phyloP scores from a whole-genome alignment of 345 rosid genomes.

The thale cress (Arabidopsis thaliana) region DNA sequence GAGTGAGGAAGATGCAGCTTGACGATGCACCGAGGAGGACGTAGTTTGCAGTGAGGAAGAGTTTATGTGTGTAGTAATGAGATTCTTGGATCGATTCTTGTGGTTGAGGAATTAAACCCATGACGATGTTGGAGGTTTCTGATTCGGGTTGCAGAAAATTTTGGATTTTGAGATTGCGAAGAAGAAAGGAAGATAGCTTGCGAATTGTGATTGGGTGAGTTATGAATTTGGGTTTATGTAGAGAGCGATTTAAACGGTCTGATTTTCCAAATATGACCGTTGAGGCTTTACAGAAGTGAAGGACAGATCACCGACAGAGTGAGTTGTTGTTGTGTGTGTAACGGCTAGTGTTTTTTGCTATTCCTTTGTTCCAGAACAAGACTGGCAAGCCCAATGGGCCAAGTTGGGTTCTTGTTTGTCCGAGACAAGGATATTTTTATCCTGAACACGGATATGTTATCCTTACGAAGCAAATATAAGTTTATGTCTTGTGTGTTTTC shows the following conservation, averaged over 20 bases:
- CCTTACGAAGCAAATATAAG: neutral
- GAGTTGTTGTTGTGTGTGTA: slow-evolving; percentile 11
- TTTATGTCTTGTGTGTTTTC: neutral
- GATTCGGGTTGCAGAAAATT: slow-evolving; percentile 16
- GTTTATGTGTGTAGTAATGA: slow-evolving; percentile 65
- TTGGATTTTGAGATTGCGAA: slow-evolving; percentile 36
- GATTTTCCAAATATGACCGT: slow-evolving; percentile 43
- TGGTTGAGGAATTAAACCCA: slow-evolving; percentile 45
- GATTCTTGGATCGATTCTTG: slow-evolving; percentile 45
- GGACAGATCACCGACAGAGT: slow-evolving; percentile 18
- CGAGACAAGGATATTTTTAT: neutral
- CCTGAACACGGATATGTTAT: neutral
- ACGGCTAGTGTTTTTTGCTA: slow-evolving; percentile 35
- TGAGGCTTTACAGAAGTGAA: slow-evolving; percentile 19
- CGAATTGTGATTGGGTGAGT: slow-evolving; percentile 20
- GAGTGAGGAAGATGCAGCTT: slow-evolving; percentile 88
- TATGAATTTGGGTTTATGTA: slow-evolving; percentile 5
- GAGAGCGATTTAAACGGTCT: slow-evolving; percentile 41
- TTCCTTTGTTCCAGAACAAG: neutral
- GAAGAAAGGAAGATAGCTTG: slow-evolving; percentile 46
- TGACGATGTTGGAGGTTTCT: slow-evolving; percentile 37
- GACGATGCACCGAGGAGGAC: slow-evolving; percentile 89
- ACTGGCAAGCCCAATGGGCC: slow-evolving; percentile 39
- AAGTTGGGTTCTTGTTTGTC: neutral
- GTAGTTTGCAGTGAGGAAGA: slow-evolving; percentile 84